Conservation (phyloP, 768 basidiomycete genomes). For the Ramaria rubella region DNA sequence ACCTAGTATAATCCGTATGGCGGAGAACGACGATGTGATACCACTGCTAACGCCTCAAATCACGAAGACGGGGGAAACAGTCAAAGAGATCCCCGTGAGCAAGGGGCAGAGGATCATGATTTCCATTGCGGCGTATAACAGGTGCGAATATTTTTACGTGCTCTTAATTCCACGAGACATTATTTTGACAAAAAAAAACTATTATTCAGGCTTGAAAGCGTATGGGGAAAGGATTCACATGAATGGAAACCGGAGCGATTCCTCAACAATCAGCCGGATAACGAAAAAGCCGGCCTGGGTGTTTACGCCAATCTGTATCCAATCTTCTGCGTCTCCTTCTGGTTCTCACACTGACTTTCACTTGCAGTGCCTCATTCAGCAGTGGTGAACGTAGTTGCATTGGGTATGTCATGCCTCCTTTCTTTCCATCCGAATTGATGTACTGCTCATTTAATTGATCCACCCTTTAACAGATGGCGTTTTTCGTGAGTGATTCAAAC, state of each 20-base stretch:
- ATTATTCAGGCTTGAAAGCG: not conserved
- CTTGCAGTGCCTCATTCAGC: not conserved
- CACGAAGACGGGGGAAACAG: conserved; percentile 18
- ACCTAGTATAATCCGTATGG: conserved; percentile 20
- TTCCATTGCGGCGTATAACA: conserved; percentile 11
- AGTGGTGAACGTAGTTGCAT: conserved; percentile 4
- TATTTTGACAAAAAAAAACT: too few species aligned
- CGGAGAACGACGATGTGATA: conserved; percentile 25
- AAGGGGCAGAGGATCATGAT: too few species aligned
- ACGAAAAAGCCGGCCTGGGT: not conserved
- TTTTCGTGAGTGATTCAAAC: conserved; percentile 5
- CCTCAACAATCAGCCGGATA: not conserved
- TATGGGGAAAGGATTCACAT: conserved; percentile 3
- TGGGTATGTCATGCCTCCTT: not conserved
- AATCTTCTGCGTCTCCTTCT: not conserved
- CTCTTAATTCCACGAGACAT: not conserved
- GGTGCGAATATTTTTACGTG: not conserved
- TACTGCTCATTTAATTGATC: too few species aligned
- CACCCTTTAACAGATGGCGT: not conserved
- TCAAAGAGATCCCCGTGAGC: conserved; percentile 16
- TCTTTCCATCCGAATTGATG: not conserved
- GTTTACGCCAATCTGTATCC: too few species aligned
- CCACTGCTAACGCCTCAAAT: conserved; percentile 27
- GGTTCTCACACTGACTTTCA: not conserved
- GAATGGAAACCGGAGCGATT: conserved; percentile 3